Percentiles rank a stretch among this genome's conserved stretches.
phyloP scores from a whole-genome alignment of 2,329 filamentous ascomycete species.

The Cytospora piceicola region DNA sequence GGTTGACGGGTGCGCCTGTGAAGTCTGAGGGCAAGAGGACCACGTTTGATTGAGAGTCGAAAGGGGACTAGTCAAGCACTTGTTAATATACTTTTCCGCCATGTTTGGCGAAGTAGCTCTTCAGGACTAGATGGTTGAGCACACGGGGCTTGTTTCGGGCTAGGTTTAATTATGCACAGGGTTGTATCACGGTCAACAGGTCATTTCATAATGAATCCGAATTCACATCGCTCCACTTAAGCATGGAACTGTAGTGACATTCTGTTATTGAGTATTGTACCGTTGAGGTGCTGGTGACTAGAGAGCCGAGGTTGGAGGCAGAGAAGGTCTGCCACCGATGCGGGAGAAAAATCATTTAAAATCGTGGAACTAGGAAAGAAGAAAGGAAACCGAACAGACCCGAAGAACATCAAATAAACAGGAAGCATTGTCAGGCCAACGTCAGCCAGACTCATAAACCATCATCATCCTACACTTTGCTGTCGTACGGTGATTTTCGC shows the following conservation, averaged over 20 bases:
- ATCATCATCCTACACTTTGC: conserved; percentile 20
- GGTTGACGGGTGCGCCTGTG: conserved; percentile 79
- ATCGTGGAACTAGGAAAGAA: conserved; percentile 8
- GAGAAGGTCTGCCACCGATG: background rate
- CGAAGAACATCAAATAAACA: conserved; percentile 16
- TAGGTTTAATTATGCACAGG: background rate
- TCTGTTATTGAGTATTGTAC: conserved; percentile 27
- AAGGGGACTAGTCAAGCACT: background rate
- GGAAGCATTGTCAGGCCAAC: conserved; percentile 17
- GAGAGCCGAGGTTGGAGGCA: conserved; percentile 3
- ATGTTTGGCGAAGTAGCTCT: background rate
- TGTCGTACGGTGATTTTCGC: background rate
- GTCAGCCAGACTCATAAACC: conserved; percentile 20
- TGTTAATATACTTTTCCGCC: background rate
- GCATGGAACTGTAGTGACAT: conserved; percentile 23
- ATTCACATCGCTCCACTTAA: background rate
- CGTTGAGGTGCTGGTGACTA: conserved; percentile 21
- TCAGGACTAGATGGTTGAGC: too few species aligned
- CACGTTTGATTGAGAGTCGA: conserved; percentile 67
- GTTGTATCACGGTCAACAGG: background rate
- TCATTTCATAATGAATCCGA: background rate
- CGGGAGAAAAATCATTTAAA: conserved; percentile 10
- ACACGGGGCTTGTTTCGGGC: background rate
- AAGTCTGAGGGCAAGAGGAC: conserved; percentile 79
- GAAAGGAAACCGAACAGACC: conserved; percentile 16